Percentiles rank a stretch among this genome's conserved stretches.
phyloP scores from a whole-genome alignment of 129 eudicot species.

The Flaveria bidentis region DNA sequence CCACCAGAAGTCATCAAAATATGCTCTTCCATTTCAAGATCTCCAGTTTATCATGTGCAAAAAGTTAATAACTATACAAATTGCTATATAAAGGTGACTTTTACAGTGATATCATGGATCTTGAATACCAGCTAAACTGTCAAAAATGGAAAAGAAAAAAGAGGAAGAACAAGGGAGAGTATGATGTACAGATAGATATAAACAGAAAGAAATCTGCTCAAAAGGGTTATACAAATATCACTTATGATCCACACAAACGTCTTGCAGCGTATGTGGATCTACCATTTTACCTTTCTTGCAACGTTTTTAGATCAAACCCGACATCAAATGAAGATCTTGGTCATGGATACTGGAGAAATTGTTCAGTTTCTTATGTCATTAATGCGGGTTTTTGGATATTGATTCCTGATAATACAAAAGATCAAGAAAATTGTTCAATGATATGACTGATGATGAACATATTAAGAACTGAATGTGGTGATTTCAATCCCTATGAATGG shows the following conservation, averaged over 20 bases:
- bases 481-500: neutral
- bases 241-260: constrained; percentile 17
- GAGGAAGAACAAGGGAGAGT: neutral
- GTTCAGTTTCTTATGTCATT: constrained; percentile 5
- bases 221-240: constrained; percentile 24
- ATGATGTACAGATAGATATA: constrained; percentile 30
- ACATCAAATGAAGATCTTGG: neutral
- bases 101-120: constrained; percentile 9
- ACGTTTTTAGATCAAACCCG: constrained; percentile 11
- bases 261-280: constrained; percentile 16
- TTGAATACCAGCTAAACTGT: constrained; percentile 21
- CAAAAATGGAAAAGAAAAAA: neutral
- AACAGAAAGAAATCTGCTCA: constrained; percentile 28
- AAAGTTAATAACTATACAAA: constrained; percentile 10
- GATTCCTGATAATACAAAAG: constrained; percentile 31
- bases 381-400: neutral
- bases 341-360: constrained; percentile 21
- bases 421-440: constrained; percentile 23
- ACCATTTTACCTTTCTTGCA: constrained; percentile 20
- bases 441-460: neutral
- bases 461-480: neutral
- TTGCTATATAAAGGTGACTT: constrained; percentile 14
- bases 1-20: no score
- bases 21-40: no score
- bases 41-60: constrained; percentile 1